These are phyloP conservation scores for Kodamaea suecica DNA, from an alignment of 1,139 yeast genomes.

Conservation along the genomic window DNA sequence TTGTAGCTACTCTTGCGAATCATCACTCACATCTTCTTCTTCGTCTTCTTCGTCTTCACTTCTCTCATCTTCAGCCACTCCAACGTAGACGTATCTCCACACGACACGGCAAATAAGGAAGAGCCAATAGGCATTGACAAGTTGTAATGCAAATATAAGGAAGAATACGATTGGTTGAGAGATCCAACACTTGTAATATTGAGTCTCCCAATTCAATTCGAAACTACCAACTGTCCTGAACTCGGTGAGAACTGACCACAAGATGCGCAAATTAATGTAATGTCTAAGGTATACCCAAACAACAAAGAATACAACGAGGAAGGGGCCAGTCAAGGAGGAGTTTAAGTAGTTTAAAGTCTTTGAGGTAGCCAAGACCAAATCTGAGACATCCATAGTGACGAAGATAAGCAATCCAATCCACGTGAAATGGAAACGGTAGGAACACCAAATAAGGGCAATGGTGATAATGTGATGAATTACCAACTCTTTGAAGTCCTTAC, in stretches of 20 bases:
- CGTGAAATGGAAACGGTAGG: conserved; percentile 94
- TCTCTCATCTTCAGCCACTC: conserved; percentile 75
- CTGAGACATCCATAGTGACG: conserved; percentile 94
- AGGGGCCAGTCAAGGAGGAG: conserved; percentile 58
- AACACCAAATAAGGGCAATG: conserved; percentile 78
- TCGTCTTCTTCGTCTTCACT: conserved; percentile 76
- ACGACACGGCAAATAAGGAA: conserved; percentile 75
- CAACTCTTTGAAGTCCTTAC: conserved; percentile 88
- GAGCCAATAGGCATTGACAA: conserved; percentile 87
- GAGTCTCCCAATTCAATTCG: conserved; percentile 81
- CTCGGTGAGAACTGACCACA: conserved; percentile 88
- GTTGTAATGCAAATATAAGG: conserved; percentile 74
- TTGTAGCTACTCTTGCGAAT: conserved; percentile 18
- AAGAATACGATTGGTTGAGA: conserved; percentile 85
- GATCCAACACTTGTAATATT: conserved; percentile 94
- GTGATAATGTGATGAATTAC: conserved; percentile 93
- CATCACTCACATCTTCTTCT: conserved; percentile 19
- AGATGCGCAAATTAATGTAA: conserved; percentile 70
- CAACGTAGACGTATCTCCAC: conserved; percentile 58
- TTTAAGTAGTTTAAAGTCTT: conserved; percentile 83
- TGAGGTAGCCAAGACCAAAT: conserved; percentile 79
- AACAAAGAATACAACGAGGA: conserved; percentile 62
- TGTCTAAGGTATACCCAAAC: conserved; percentile 91
- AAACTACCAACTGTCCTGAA: conserved; percentile 81
- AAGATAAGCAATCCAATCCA: conserved; percentile 92